These are phyloP conservation scores for Penicillium palitans DNA, from an alignment of 2,329 filamentous ascomycete species.

Conservation along the genomic window DNA sequence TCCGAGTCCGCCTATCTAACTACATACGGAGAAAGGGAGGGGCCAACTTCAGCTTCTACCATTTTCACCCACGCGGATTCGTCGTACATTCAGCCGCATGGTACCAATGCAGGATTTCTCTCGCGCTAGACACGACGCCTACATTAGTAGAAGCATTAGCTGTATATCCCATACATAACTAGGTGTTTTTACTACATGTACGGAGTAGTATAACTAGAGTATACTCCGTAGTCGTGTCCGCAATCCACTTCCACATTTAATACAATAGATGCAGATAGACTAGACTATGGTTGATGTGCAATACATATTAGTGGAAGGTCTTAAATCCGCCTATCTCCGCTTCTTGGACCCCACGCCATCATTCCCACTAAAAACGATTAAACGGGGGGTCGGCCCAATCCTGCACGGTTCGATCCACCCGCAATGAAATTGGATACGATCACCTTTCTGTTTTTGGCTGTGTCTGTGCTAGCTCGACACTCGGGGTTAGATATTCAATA, in stretches of 20 bases:
- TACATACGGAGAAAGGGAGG: neutral
- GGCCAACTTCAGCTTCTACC: neutral
- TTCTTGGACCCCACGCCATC: conserved; percentile 8
- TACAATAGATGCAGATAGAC: neutral
- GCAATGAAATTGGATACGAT: neutral
- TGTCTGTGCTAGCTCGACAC: neutral
- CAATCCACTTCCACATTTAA: neutral
- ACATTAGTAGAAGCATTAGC: neutral
- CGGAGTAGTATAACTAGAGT: neutral
- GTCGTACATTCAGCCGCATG: conserved; percentile 6
- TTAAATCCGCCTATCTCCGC: conserved; percentile 5
- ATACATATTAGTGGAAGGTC: neutral
- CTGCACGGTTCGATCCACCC: conserved; percentile 3
- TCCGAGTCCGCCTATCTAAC: neutral
- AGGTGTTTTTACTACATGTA: neutral
- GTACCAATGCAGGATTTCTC: neutral
- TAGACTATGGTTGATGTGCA: neutral
- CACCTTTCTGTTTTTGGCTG: neutral
- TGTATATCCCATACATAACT: neutral
- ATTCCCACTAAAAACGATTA: neutral
- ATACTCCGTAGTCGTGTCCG: neutral
- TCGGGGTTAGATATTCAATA: neutral
- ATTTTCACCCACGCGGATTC: neutral
- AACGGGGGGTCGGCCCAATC: neutral
- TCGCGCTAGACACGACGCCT: conserved; percentile 6